A percentile compares a stretch with the other conserved stretches of the same genome.
These are phyloP conservation scores for Vitis cinerea DNA, from an alignment of 164 flowering plant species.

Conservation along the genomic window DNA sequence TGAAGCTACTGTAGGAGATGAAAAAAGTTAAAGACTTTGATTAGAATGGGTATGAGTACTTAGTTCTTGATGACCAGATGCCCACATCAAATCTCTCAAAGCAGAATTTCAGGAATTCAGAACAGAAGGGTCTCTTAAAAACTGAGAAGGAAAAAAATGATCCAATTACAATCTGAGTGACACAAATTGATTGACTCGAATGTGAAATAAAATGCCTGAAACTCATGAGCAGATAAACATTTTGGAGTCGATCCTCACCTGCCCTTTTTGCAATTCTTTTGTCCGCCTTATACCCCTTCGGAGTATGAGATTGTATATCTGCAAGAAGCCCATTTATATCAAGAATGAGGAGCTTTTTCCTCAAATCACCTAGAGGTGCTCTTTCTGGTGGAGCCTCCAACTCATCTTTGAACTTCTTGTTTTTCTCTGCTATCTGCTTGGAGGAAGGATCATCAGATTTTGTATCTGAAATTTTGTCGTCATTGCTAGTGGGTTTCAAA, in stretches of 20 bases:
- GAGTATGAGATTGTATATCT: conserved; percentile 54
- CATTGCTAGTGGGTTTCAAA: background rate
- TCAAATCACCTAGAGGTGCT: conserved; percentile 11
- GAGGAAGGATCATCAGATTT: background rate
- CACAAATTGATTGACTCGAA: background rate
- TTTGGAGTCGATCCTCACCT: conserved; percentile 40
- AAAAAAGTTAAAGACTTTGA: background rate
- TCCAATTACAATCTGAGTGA: background rate
- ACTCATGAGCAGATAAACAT: background rate
- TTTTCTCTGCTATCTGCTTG: conserved; percentile 1
- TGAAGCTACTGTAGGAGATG: background rate
- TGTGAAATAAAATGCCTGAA: background rate
- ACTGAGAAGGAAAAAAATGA: conserved; percentile 44
- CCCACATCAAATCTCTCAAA: conserved; percentile 81
- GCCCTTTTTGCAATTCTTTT: conserved; percentile 42
- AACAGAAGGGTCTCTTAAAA: conserved; percentile 75
- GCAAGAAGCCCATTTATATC: conserved; percentile 91
- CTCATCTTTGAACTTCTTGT: background rate
- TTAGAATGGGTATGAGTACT: conserved; percentile 30
- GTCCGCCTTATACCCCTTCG: conserved; percentile 44
- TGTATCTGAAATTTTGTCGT: background rate
- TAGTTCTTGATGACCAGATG: conserved; percentile 84
- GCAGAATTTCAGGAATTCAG: conserved; percentile 78
- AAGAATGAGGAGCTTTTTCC: conserved; percentile 75
- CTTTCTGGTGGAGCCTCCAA: conserved; percentile 9